phyloP scores from a whole-genome alignment of 805 yeast species.

The Aciculoconidium aculeatum region DNA sequence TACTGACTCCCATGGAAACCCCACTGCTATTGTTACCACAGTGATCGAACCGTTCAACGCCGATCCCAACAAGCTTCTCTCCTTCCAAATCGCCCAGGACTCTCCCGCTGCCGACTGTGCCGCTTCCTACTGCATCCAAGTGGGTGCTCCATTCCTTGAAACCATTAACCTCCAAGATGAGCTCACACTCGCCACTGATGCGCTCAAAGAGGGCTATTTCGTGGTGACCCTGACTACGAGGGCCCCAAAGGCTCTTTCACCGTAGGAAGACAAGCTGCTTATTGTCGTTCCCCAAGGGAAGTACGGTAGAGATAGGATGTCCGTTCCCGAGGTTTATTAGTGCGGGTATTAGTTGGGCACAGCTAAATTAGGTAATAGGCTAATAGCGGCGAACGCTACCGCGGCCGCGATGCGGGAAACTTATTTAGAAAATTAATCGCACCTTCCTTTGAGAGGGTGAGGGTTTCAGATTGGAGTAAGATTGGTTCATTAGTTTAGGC shows the following conservation, averaged over 20 bases:
- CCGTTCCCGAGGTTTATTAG: no score
- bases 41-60: conserved; percentile 19
- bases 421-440: no score
- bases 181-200: conserved; percentile 9
- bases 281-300: no score
- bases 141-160: conserved; percentile 9
- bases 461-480: no score
- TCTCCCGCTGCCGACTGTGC: conserved; percentile 16
- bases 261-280: conserved; percentile 27
- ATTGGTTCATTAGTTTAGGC: no score
- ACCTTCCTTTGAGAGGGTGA: no score
- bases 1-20: conserved; percentile 13
- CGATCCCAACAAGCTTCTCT: conserved; percentile 15
- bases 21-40: conserved; percentile 18
- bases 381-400: no score
- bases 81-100: conserved; percentile 18
- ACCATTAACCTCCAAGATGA: conserved; percentile 14
- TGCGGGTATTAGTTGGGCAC: no score
- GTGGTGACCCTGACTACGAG: conserved; percentile 31
- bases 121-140: conserved; percentile 15
- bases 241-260: conserved; percentile 28
- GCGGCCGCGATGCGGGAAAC: no score
- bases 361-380: no score
- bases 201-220: conserved; percentile 23
- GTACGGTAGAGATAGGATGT: no score